Base-by-base conservation (phyloP, 1,139 yeast genomes). In the Pichia norvegensis region DNA sequence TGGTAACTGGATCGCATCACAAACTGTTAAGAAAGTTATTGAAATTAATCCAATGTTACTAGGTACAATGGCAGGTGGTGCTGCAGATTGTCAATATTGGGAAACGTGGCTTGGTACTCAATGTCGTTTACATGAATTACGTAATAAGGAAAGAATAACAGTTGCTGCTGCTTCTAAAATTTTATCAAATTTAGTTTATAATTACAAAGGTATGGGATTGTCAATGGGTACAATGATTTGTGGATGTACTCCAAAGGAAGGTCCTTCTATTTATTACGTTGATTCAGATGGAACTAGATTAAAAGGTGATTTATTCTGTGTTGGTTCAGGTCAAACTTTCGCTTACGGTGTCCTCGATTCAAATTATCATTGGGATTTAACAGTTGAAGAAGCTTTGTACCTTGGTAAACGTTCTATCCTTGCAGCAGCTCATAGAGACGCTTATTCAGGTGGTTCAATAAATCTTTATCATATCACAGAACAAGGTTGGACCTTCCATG, bases 61-160 rank as follows among this genome's bases (percentile, higher is more conserved):
- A 59, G 99, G 99, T 55, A 92, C 99, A 29, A 82, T 92, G 97
- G 99, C 99, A 33, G 99, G 99, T 68, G 97, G 97, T 72, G 99
- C 99, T 44, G 98, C 98, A 25, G 99, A 92, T 69, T 92, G 99
- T 74, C 98, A 94, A 67, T 94, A 75, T 67, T 92, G 99, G 99
- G 97, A 92, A 69, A 87, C 97, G 27, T 92, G 97, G 97, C 75
- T 92, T 53, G 98, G 98, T 55, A 74, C 95, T 20, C 97, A 92
- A 68, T 92, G 98, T 70, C 77, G 99, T 61, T 71, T 92, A 58
- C 95, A 90, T 65, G 98, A 92, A 66, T 75, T 92, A 60, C 78
- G 96, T 62, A 94, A 90, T 66, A 90, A 90, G 68, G 94, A 88
- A 66, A 77, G 98, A 59, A 92, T 92, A 55, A 81, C 95, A 2